Percentiles rank a stretch among this genome's conserved stretches.
phyloP scores from a whole-genome alignment of 108 stramenopile genomes.

The Stephanodiscus triporus region DNA sequence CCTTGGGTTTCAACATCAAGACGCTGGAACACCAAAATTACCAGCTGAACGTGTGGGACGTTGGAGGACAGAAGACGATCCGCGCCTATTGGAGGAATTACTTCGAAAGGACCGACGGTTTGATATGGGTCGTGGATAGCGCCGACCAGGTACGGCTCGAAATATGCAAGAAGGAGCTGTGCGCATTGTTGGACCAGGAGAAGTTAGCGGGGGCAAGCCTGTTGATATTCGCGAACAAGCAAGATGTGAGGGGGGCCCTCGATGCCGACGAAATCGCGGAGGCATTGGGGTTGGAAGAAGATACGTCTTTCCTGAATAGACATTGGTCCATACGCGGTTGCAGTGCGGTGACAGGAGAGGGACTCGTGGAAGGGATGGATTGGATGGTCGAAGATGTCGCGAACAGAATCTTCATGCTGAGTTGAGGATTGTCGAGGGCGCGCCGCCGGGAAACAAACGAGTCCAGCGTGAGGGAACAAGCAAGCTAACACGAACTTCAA shows the following conservation, averaged over 20 bases:
- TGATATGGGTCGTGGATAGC: conserved; percentile 99
- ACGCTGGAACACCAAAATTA: conserved; percentile 89
- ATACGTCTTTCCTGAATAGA: conserved; percentile 65
- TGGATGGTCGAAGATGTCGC: conserved; percentile 97
- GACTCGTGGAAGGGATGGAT: conserved; percentile 92
- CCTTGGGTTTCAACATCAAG: conserved; percentile 98
- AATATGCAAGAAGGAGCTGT: conserved; percentile 87
- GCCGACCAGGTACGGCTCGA: conserved; percentile 85
- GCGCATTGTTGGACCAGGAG: conserved; percentile 88
- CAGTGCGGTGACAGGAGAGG: conserved; percentile 95
- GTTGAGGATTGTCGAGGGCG: conserved; percentile 16
- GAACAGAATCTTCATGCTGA: conserved; percentile 91
- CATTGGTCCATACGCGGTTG: conserved; percentile 93
- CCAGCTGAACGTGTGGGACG: conserved; percentile 93
- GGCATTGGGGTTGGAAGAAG: conserved; percentile 71
- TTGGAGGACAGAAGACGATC: conserved; percentile 99
- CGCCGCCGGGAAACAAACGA: not conserved
- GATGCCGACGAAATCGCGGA: conserved; percentile 76
- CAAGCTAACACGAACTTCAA: not conserved
- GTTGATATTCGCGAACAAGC: conserved; percentile 98
- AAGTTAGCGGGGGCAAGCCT: conserved; percentile 97
- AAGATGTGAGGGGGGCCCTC: conserved; percentile 92
- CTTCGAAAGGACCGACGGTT: conserved; percentile 97
- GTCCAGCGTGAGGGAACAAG: too few species aligned
- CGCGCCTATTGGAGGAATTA: conserved; percentile 99